These are phyloP conservation scores for Zygoascus ofunaensis DNA, from an alignment of 805 yeast genomes.

Conservation along the genomic window DNA sequence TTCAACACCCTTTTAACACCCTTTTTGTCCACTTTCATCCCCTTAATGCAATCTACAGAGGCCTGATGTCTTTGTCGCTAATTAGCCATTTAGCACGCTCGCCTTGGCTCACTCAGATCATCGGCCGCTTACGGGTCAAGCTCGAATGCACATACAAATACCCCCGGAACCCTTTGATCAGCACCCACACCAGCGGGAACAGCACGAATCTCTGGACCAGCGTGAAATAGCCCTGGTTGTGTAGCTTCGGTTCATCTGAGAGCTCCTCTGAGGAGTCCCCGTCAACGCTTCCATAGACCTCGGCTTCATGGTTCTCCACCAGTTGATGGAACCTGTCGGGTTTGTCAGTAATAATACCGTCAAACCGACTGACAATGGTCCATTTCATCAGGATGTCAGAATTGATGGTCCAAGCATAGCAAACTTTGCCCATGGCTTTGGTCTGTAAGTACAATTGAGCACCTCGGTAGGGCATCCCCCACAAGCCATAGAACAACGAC, in stretches of 20 bases:
- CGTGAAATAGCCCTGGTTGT: neutral
- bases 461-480: conserved; percentile 36
- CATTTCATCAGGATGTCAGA: conserved; percentile 29
- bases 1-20: no score
- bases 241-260: no score
- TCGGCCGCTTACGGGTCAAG: neutral
- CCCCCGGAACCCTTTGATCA: neutral
- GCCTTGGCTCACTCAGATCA: no score
- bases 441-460: conserved; percentile 28
- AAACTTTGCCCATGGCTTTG: conserved; percentile 27
- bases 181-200: neutral
- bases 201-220: neutral
- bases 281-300: neutral
- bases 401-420: conserved; percentile 49
- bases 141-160: neutral
- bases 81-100: no score
- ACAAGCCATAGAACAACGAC: conserved; percentile 36
- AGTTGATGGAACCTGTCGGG: conserved; percentile 12
- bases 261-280: no score
- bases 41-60: no score
- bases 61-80: no score
- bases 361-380: conserved; percentile 29
- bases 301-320: neutral
- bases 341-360: conserved; percentile 37
- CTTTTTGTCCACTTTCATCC: no score